Conservation (phyloP, 208 protist species). For the Leishmania mexicana region DNA sequence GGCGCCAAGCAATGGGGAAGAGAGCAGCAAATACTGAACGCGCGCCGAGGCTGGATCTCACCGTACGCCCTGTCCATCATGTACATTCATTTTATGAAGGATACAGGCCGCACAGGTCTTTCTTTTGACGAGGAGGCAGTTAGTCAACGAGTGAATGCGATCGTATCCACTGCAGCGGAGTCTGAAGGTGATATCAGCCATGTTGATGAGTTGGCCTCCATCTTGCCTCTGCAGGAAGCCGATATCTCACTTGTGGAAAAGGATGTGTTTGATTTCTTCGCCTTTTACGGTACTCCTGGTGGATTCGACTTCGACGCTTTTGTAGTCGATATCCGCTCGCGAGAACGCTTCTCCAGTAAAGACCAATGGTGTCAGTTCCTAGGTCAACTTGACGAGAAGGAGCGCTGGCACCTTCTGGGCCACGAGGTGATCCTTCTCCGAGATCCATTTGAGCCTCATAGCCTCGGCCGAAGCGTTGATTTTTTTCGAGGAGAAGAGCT, state of each 20-base stretch:
- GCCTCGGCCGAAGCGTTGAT: slow-evolving; percentile 76
- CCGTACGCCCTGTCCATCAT: slow-evolving; percentile 84
- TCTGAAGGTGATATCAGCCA: slow-evolving; percentile 9
- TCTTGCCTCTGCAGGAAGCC: slow-evolving; percentile 31
- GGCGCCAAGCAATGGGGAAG: slow-evolving; percentile 73
- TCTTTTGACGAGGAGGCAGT: slow-evolving; percentile 45
- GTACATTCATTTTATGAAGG: slow-evolving; percentile 77
- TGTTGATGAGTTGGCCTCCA: slow-evolving; percentile 31
- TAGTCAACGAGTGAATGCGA: slow-evolving; percentile 14
- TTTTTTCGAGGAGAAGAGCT: slow-evolving; percentile 80
- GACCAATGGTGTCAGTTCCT: slow-evolving; percentile 60
- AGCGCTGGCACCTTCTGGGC: slow-evolving; percentile 73
- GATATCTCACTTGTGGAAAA: slow-evolving; percentile 36
- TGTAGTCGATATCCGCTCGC: slow-evolving; percentile 75
- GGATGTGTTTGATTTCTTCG: slow-evolving; percentile 65
- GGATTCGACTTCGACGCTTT: slow-evolving; percentile 73
- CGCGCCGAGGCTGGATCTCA: slow-evolving; percentile 81
- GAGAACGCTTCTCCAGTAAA: slow-evolving; percentile 37
- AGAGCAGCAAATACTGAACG: slow-evolving; percentile 65
- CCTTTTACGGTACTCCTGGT: slow-evolving; percentile 46
- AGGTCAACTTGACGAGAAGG: slow-evolving; percentile 28
- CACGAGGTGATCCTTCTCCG: slow-evolving; percentile 67
- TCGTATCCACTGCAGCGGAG: slow-evolving; percentile 13
- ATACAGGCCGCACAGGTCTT: slow-evolving; percentile 31
- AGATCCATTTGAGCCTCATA: slow-evolving; percentile 82